Evolutionary conservation across 345 rosid species (phyloP), one percentile per base, ranked within the genome.

Genomic region (Orychophragmus violaceus): DNA sequence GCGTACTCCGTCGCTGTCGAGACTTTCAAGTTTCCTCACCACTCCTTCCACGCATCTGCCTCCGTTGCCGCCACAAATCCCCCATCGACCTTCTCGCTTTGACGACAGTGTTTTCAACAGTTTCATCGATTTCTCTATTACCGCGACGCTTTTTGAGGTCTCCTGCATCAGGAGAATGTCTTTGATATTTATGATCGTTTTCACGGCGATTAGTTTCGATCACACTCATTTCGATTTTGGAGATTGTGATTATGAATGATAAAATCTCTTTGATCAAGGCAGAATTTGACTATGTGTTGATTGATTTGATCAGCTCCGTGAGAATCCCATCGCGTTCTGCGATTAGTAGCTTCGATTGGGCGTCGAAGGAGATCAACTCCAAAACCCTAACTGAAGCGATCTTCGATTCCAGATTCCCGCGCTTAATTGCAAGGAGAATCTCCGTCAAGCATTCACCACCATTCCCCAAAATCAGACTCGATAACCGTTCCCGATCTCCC

Each of bases 1-100:
- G 93, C 87, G 19, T 81, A 85, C 73, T 92, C 95, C 79, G 98
- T 87, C 66, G 97, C 83, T 7, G 54, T 57, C 16, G 98, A 89
- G 5, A 85, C 89, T 54, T 89, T 92, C 79, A 89, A 84, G 74
- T 76, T 76, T 87, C 52, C 79, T 77, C 70, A 83, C 82, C 22
- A 92, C 83, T 10, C 86, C 88, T 77, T 82, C 85, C 41, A 83
- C 60, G 58, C 93, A 82, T 42, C 23, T 57, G 0, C 76, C 25
- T 54, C 80, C 85, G 0, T 69, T 42, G 1, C 11, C 32, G 16
- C 27, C 19, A 22, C 81, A 72, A 2, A 89, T 71, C 77, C 80
- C 88, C 17, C 17, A 60, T 64, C 88, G 74, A 8, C 91, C 98
- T 79, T 87, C 95, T 49, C 74, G 79, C 71, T 79, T 78, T 2